Evolutionary conservation across 352 stramenopile species (phyloP), one percentile per base, ranked within the genome.

Genomic region (Phytophthora sojae): DNA sequence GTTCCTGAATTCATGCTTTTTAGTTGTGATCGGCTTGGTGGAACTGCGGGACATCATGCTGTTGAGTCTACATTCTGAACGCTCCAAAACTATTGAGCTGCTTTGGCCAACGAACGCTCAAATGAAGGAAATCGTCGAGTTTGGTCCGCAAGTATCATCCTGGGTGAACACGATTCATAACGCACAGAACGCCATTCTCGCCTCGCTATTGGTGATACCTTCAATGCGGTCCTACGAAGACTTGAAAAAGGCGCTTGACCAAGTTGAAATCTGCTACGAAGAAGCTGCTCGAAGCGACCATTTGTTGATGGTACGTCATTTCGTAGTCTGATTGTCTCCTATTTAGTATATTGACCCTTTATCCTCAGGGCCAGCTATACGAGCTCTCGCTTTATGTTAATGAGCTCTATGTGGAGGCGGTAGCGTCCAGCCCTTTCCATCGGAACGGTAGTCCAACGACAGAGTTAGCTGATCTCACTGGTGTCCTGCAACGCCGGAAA

Each of bases 331-430:
- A n/a, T 17, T 17, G 17, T n/a, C 1, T 42, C 4, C 35, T 44
- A 6, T 44, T 9, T 23, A 49, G n/a, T 17, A 11, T 21, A 49
- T 9, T n/a, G 17, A 60, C 3, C 9, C 32, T 15, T 57, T 59
- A 12, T 6, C 17, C 23, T 25, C 66, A 83, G 73, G 65, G 73
- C 26, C 78, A 83, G 25, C 51, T 90, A 6, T 77, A 78, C 12
- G 82, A 88, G 50, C 17, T 82, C 3, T 61, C 73, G 21, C 15
- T 79, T 6, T 71, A 74, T 8, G 53, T 82, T 3, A 69, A 79
- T 42, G 82, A 89, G 39, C 44, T 83, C 3, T 83, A 85, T 17
- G 73, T 88, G 11, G 80, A 91, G 8, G 76, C 80, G 1, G n/a
- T 89, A 4, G 79, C 74, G 1, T 82, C 65, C 19, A 86, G 74